Evolutionary conservation across 2,329 filamentous ascomycete genomes (phyloP).

Genomic region (Botrytis squamosa): DNA sequence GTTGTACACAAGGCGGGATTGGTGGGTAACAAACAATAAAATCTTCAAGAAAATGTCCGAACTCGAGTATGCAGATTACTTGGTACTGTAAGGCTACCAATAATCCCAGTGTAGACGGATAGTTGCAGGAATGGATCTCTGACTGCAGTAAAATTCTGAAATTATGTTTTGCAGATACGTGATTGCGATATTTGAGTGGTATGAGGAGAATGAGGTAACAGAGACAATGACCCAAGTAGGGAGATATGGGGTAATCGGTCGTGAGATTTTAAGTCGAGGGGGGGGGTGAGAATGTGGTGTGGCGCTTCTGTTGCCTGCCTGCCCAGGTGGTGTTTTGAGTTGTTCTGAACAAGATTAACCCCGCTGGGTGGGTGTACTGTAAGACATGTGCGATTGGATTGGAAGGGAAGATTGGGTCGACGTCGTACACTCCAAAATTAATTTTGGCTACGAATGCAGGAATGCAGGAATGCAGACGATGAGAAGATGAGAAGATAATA

Average conservation of each 20-base stretch:
- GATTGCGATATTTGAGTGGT: neutral
- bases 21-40: slow-evolving; percentile 12
- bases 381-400: slow-evolving; percentile 2
- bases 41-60: neutral
- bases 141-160: neutral
- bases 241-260: slow-evolving; percentile 4
- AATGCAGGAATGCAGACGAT: neutral
- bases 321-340: neutral
- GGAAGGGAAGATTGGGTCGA: neutral
- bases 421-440: neutral
- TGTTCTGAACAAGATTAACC: slow-evolving; percentile 1
- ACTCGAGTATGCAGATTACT: slow-evolving; percentile 1
- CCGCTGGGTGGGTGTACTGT: slow-evolving; percentile 2
- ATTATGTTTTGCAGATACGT: slow-evolving; percentile 15
- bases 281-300: slow-evolving; percentile 18
- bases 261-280: slow-evolving; percentile 1
- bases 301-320: slow-evolving; percentile 13
- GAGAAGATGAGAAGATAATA: neutral
- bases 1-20: neutral
- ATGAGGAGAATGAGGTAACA: neutral
- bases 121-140: slow-evolving; percentile 10
- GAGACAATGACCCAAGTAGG: neutral
- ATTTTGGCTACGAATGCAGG: neutral
- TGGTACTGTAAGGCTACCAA: slow-evolving; percentile 18
- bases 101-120: slow-evolving; percentile 3